Base-by-base conservation (phyloP, 2,329 filamentous ascomycete species). In the Xylariaceae sp. region DNA sequence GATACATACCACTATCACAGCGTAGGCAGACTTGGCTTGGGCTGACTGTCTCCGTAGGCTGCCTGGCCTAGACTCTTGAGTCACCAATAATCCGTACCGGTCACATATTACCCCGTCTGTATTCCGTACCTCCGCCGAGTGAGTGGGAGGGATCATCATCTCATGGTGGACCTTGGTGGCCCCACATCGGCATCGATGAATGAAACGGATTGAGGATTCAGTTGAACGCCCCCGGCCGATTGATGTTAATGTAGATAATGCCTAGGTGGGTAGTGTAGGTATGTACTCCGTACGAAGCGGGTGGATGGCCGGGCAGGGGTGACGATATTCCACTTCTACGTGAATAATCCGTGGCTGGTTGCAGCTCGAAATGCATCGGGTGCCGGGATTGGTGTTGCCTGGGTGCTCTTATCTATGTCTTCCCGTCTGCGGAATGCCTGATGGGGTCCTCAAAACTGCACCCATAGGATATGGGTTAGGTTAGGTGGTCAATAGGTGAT, bases 401-500 rank as follows among this genome's bases (percentile, higher is more conserved):
- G 11, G 17, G 17, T 18, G 23, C 23, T 30, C 47, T 9, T 49
- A 51, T 51, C 49, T 35, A 35, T 30, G 23, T 30, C 23, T 35
- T 51, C 23, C 23, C 49, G 49, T n/a, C 49, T 35, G 49, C 10
- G 23, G 17, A 18, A 49, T 39, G 11, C 30, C 6, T 18, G 15
- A 34, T 34, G 49, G 23, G 11, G 10, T 23, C 23, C 23, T n/a
- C 49, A 13, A 35, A 7, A 35, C 13, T 53, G 4, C 34, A 23
- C 35, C 17, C 44, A 17, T 23, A 17, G 35, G 18, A 54, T 35
- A 49, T 17, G 44, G 41, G 51, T 48, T 64, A 60, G 62, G 62
- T 64, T 62, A 64, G 62, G 62, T 62, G 51, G 60, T 55, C 34
- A 55, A 15, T 52, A 7, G 55, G 39, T 44, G 39, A n/a, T 45